Percentiles rank a stretch among this genome's conserved stretches.
These are phyloP conservation scores for Pythium coloratum DNA, from an alignment of 352 stramenopile species.

Conservation along the genomic window DNA sequence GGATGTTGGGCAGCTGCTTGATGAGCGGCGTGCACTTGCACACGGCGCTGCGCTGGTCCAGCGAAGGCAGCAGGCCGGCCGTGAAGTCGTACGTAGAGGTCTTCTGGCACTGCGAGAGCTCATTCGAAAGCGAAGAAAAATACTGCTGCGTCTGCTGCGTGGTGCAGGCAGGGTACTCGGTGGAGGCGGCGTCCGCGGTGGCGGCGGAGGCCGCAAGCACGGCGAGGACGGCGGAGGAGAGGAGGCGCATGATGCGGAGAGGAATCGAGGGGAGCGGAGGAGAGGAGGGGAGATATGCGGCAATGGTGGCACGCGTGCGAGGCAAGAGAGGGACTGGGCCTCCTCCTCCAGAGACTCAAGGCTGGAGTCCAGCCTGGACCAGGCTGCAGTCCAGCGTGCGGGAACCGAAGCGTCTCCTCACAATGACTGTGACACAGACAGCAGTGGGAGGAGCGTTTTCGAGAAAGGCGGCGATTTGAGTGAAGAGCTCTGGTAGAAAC, in stretches of 20 bases:
- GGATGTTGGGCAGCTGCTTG: slow-evolving; percentile 29
- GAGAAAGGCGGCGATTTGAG: not conserved
- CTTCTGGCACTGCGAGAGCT: slow-evolving; percentile 27
- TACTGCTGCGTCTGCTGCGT: slow-evolving; percentile 18
- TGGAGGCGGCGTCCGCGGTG: slow-evolving; percentile 2
- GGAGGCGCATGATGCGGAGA: not conserved
- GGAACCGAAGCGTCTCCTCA: too few relatives aligned
- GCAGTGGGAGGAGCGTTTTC: not conserved
- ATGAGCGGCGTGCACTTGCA: slow-evolving; percentile 37
- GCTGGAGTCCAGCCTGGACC: too few relatives aligned
- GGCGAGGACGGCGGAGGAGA: slow-evolving; percentile 1
- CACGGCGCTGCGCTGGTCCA: slow-evolving; percentile 27
- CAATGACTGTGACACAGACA: not conserved
- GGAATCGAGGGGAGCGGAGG: too few relatives aligned
- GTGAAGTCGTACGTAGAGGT: slow-evolving; percentile 31
- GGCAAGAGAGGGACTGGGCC: too few relatives aligned
- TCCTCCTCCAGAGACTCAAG: too few relatives aligned
- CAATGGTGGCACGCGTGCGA: too few relatives aligned
- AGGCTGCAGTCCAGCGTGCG: too few relatives aligned
- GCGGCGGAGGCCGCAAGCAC: not conserved
- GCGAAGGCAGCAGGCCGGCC: slow-evolving; percentile 25
- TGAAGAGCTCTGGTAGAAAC: not conserved
- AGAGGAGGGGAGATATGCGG: too few relatives aligned
- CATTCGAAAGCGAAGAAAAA: slow-evolving; percentile 24
- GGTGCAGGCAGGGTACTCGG: slow-evolving; percentile 21